Evolutionary conservation across 164 flowering plant species (phyloP), one percentile per base, ranked within the genome.

Genomic region (Houttuynia cordata): DNA sequence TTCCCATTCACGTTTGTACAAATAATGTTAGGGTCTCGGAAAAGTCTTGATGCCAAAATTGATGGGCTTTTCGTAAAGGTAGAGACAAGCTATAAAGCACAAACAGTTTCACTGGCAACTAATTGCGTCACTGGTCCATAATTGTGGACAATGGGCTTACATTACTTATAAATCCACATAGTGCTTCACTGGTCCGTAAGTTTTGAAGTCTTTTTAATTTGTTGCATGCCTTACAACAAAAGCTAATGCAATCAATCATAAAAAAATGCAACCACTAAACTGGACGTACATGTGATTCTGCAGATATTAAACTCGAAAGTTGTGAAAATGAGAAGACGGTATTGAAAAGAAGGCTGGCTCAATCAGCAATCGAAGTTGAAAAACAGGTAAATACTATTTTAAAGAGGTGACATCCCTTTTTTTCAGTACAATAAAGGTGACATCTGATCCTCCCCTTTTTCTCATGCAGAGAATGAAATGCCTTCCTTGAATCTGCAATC

Each of bases 301-400:
- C 53, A 88, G 96, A 87, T 71, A 70, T 83, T 19, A 72, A 80
- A 67, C 42, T 66, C 67, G 83, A 87, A 72, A 72, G 71, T 15
- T 89, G 98, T 64, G 87, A 85, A 66, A 52, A 70, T 24, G 96
- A 92, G 61, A 83, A 64, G 53, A 74, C 81, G 56, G 58, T 63
- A 25, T 70, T 92, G 76, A 81, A 79, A 71, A 74, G 83, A 73
- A 79, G 86, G 80, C 89, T 88, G 49, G 68, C 85, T 68, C 81
- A 91, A 64, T 81, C 98, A 56, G 81, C 77, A 51, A 71, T 92
- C 52, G 98, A 92, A 73, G 72, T 89, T 70, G 98, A 92, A 74
- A 74, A 74, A 79, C 96, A 86, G 96, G 96, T 89, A 59, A 59
- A n/a, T n/a, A n/a, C n/a, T n/a, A n/a, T n/a, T n/a, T n/a, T n/a